These are phyloP conservation scores for Nicotiana noctiflora DNA, from an alignment of 257 asterid species.

Conservation along the genomic window DNA sequence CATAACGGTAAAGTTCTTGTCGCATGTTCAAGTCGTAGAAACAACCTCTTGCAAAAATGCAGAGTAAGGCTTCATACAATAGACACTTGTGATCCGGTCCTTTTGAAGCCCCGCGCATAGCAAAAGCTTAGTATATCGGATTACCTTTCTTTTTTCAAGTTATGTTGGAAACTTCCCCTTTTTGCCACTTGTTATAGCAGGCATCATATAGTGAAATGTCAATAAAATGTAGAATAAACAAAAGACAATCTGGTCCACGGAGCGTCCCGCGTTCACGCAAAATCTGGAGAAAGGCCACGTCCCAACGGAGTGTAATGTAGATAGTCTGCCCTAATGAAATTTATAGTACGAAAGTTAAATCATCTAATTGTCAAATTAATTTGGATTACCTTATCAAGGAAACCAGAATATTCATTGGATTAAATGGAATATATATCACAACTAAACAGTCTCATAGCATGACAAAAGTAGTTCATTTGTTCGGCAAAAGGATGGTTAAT, in stretches of 20 bases:
- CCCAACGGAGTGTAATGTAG: too few species aligned
- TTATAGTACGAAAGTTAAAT: background rate
- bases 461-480: constrained; percentile 19
- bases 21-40: too few species aligned
- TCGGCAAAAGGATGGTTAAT: constrained; percentile 28
- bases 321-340: too few species aligned
- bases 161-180: background rate
- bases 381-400: background rate
- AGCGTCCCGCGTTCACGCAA: too few species aligned
- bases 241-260: rapidly evolving
- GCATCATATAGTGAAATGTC: background rate
- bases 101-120: too few species aligned
- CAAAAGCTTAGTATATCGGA: too few species aligned
- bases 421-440: constrained; percentile 9
- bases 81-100: too few species aligned
- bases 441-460: constrained; percentile 29
- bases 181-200: background rate
- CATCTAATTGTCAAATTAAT: background rate
- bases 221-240: too few species aligned
- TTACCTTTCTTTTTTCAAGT: too few species aligned
- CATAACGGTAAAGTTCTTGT: too few species aligned
- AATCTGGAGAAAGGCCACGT: rapidly evolving
- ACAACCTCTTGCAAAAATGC: too few species aligned
- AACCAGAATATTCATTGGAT: background rate
- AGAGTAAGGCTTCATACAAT: rapidly evolving